Conservation (phyloP, 2,329 filamentous ascomycete species). For the Fusarium staphyleae region DNA sequence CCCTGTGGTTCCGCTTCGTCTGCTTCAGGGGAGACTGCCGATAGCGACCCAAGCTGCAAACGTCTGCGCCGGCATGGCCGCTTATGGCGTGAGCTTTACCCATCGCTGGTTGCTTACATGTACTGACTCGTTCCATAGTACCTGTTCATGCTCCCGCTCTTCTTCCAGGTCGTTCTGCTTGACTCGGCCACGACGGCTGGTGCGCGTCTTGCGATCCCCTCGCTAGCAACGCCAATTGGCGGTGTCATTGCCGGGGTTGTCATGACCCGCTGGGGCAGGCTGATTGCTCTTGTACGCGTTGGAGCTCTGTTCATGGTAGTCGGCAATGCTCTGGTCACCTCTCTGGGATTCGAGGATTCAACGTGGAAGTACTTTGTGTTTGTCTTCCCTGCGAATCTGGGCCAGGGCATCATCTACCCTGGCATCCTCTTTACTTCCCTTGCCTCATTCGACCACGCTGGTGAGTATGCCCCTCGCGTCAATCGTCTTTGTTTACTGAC, state of each 20-base stretch:
- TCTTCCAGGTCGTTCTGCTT: slow-evolving; percentile 71
- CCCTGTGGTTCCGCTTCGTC: slow-evolving; percentile 62
- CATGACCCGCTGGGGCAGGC: slow-evolving; percentile 63
- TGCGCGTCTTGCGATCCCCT: slow-evolving; percentile 68
- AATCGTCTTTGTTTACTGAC: background rate
- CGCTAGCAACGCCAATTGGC: slow-evolving; percentile 64
- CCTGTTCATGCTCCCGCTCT: slow-evolving; percentile 73
- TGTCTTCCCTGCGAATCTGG: slow-evolving; percentile 64
- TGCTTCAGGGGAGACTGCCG: slow-evolving; percentile 63
- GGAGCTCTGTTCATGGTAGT: slow-evolving; percentile 60
- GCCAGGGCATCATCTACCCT: slow-evolving; percentile 67
- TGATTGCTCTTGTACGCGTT: slow-evolving; percentile 59
- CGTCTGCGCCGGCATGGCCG: slow-evolving; percentile 65
- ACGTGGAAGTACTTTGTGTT: slow-evolving; percentile 63
- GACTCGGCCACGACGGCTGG: slow-evolving; percentile 71
- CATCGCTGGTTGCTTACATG: too few species aligned
- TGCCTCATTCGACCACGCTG: slow-evolving; percentile 67
- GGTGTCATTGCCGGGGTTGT: slow-evolving; percentile 64
- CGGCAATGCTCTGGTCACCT: slow-evolving; percentile 60
- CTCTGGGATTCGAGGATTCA: slow-evolving; percentile 57
- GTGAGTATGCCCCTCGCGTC: slow-evolving; percentile 46
- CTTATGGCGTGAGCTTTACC: slow-evolving; percentile 61
- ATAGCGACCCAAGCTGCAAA: slow-evolving; percentile 65
- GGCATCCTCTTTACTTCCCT: slow-evolving; percentile 67
- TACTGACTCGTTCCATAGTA: slow-evolving; percentile 51